phyloP scores from a whole-genome alignment of 2,329 filamentous ascomycete genomes.

The Plenodomus tracheiphilus region DNA sequence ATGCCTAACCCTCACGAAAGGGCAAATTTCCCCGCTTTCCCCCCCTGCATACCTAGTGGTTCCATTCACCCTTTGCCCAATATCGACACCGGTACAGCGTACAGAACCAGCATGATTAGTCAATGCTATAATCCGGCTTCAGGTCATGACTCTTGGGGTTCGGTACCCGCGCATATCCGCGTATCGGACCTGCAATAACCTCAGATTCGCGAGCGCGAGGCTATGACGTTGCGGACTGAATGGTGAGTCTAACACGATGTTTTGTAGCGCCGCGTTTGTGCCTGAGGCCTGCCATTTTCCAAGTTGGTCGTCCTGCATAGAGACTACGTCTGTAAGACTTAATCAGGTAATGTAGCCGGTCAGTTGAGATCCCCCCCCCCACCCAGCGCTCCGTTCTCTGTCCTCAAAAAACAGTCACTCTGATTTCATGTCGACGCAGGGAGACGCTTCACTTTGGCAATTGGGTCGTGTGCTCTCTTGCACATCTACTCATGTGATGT shows the following conservation, averaged over 20 bases:
- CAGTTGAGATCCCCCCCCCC: too few species aligned
- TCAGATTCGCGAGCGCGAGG: background rate
- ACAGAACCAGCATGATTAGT: background rate
- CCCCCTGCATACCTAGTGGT: background rate
- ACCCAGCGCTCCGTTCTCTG: too few species aligned
- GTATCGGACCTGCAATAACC: background rate
- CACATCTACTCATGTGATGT: too few species aligned
- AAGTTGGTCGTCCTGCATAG: background rate
- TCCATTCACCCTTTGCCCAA: background rate
- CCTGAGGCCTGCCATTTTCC: background rate
- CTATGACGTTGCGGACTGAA: background rate
- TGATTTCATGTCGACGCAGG: background rate
- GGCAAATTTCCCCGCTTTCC: background rate
- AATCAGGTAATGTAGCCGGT: background rate
- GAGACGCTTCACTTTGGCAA: background rate
- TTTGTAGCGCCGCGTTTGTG: background rate
- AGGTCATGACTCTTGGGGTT: background rate
- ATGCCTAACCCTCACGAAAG: too few species aligned
- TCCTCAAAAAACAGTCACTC: too few species aligned
- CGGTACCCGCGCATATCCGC: background rate
- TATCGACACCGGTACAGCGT: background rate
- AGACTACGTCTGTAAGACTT: background rate
- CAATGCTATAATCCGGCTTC: background rate
- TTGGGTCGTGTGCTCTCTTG: background rate
- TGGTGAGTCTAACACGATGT: too few species aligned